Percentiles rank a stretch among this genome's conserved stretches.
Evolutionary conservation across 495 filamentous ascomycete species (phyloP).

Genomic region (Penicillium taxi): DNA sequence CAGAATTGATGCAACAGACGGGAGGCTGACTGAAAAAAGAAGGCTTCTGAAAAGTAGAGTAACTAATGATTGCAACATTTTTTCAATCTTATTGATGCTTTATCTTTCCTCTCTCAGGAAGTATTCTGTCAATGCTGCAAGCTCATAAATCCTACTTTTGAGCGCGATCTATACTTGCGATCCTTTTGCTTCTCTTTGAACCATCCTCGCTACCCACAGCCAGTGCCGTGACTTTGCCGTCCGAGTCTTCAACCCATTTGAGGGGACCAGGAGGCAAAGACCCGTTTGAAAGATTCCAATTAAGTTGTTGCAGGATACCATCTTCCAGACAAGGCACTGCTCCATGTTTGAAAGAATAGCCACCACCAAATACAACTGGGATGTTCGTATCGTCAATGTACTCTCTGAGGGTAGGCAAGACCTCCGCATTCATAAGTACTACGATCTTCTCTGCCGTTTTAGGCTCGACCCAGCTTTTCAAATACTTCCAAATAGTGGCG

Average conservation of each 20-base stretch:
- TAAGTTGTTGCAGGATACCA: slow-evolving; percentile 9
- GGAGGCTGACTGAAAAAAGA: no score
- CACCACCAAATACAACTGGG: slow-evolving; percentile 18
- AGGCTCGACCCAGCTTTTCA: slow-evolving; percentile 23
- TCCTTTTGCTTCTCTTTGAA: no score
- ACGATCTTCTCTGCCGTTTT: slow-evolving; percentile 22
- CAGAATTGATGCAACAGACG: no score
- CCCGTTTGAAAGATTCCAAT: slow-evolving; percentile 1
- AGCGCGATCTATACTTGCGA: no score
- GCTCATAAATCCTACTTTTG: no score
- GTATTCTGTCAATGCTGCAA: no score
- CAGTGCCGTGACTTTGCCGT: slow-evolving; percentile 10
- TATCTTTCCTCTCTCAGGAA: no score
- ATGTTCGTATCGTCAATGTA: slow-evolving; percentile 19
- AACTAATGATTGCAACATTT: no score
- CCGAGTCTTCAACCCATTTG: slow-evolving; percentile 14
- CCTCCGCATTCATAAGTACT: slow-evolving; percentile 10
- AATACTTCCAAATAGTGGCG: slow-evolving; percentile 17
- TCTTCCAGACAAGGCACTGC: slow-evolving; percentile 18
- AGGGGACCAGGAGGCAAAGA: slow-evolving; percentile 19
- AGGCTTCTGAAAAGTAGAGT: no score
- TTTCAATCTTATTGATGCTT: no score
- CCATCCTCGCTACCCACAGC: slow-evolving; percentile 16
- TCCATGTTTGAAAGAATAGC: slow-evolving; percentile 14
- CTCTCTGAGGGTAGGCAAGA: slow-evolving; percentile 11